Conservation (phyloP, 305 asterid genomes). For the Andrographis paniculata region DNA sequence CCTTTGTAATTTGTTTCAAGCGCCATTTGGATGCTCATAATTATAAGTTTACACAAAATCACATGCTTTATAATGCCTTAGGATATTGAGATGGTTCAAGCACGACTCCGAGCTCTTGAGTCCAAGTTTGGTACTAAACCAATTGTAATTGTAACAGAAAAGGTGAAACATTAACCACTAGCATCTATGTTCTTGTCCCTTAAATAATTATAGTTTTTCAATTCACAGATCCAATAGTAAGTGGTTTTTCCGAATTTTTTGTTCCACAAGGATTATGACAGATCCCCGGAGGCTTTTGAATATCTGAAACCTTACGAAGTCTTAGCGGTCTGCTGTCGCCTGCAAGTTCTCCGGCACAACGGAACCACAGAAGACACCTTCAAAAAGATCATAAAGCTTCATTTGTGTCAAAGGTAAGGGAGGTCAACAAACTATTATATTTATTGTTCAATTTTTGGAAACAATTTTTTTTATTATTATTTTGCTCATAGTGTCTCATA, state of each 20-base stretch:
- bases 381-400: constrained; percentile 33
- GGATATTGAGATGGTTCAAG: constrained; percentile 52
- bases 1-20: too few relatives aligned
- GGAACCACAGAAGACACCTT: constrained; percentile 49
- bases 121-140: constrained; percentile 44
- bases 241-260: not conserved
- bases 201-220: not conserved
- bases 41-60: not conserved
- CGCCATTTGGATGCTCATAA: not conserved
- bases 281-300: constrained; percentile 51
- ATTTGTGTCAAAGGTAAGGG: constrained; percentile 10
- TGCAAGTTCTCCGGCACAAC: constrained; percentile 40
- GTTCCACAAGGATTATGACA: constrained; percentile 58
- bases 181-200: too few relatives aligned
- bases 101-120: constrained; percentile 53
- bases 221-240: too few relatives aligned
- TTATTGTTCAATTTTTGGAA: too few relatives aligned
- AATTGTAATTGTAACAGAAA: constrained; percentile 65
- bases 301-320: constrained; percentile 41
- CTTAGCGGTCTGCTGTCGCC: constrained; percentile 53
- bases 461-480: too few relatives aligned
- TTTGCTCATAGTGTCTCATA: too few relatives aligned
- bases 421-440: too few relatives aligned
- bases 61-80: constrained; percentile 13
- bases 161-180: constrained; percentile 33